These are phyloP conservation scores for Komagataella kurtzmanii DNA, from an alignment of 805 yeast species.

Conservation along the genomic window DNA sequence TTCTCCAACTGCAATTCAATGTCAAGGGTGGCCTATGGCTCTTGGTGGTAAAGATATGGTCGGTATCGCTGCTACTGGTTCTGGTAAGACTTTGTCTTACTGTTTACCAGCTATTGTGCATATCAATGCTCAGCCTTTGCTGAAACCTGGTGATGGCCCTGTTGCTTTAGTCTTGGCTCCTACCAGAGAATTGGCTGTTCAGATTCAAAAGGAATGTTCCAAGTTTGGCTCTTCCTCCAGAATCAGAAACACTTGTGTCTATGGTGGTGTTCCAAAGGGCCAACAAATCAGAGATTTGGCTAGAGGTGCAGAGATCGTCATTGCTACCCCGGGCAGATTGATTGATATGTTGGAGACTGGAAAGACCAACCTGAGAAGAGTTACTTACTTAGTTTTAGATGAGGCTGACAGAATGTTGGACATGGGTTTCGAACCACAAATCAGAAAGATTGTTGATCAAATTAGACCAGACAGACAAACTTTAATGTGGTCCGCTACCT, in stretches of 20 bases:
- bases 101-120: conserved; percentile 96
- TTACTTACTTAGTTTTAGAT: conserved; percentile 91
- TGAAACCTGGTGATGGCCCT: conserved; percentile 94
- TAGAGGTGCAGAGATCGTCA: conserved; percentile 90
- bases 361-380: conserved; percentile 90
- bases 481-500: conserved; percentile 98
- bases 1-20: conserved; percentile 90
- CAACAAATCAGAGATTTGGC: conserved; percentile 93
- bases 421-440: conserved; percentile 99
- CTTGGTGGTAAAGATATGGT: conserved; percentile 96
- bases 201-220: conserved; percentile 90
- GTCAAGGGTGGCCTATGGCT: conserved; percentile 99
- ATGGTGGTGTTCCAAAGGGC: conserved; percentile 99
- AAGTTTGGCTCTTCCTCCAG: conserved; percentile 87
- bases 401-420: conserved; percentile 99
- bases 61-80: conserved; percentile 98
- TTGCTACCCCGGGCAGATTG: conserved; percentile 98
- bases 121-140: conserved; percentile 93
- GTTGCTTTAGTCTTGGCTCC: conserved; percentile 93
- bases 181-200: conserved; percentile 97
- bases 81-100: conserved; percentile 96
- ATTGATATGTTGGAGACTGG: conserved; percentile 94
- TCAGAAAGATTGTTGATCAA: conserved; percentile 90
- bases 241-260: conserved; percentile 93
- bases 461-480: conserved; percentile 99